Percentiles rank a stretch among this genome's conserved stretches.
These are phyloP conservation scores for Bocquillonia castaneifolia DNA, from an alignment of 441 rosid genomes.

Conservation along the genomic window DNA sequence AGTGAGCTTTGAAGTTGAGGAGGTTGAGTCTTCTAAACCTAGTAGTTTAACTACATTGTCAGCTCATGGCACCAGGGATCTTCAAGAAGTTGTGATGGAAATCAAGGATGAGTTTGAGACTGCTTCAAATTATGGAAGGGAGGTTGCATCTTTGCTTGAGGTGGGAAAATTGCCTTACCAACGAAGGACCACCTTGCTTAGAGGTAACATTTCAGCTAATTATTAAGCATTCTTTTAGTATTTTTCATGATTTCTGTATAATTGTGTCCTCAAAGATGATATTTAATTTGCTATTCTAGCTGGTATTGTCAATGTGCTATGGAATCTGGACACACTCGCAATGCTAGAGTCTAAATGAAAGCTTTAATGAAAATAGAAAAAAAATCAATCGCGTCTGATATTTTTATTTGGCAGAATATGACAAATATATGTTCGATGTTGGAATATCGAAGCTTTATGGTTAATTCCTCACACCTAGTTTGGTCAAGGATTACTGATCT, in stretches of 20 bases:
- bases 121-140: conserved; percentile 74
- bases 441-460: background rate
- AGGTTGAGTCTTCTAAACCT: conserved; percentile 56
- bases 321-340: background rate
- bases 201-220: conserved; percentile 43
- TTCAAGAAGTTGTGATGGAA: conserved; percentile 77
- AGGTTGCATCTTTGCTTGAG: conserved; percentile 86
- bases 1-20: conserved; percentile 80
- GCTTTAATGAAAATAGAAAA: background rate
- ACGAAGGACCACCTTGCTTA: conserved; percentile 46
- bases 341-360: background rate
- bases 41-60: conserved; percentile 64
- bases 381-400: too few relatives aligned
- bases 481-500: background rate
- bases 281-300: background rate
- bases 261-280: background rate
- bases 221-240: background rate
- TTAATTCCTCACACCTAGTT: background rate
- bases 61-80: conserved; percentile 68
- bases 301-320: background rate
- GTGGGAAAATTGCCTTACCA: conserved; percentile 82
- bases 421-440: background rate
- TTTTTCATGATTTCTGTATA: background rate
- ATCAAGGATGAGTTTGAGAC: conserved; percentile 80
- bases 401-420: background rate